Evolutionary conservation across 495 filamentous ascomycete genomes (phyloP).

Genomic region (Talaromyces liani): DNA sequence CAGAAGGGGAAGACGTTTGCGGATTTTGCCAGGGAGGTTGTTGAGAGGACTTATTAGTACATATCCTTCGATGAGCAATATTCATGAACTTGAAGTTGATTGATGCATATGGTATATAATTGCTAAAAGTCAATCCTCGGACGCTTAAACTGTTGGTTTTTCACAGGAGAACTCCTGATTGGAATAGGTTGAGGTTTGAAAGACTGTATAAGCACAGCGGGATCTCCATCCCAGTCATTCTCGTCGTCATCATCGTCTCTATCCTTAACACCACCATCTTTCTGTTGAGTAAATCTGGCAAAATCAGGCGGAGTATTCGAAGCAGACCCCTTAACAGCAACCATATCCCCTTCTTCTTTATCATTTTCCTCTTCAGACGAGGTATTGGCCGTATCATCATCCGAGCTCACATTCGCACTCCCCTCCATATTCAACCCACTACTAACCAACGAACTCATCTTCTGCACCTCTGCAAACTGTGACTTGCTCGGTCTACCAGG

Average conservation of each 20-base stretch:
- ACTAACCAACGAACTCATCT: conserved; percentile 19
- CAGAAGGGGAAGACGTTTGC: conserved; percentile 70
- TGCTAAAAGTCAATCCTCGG: not conserved
- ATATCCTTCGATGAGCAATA: not conserved
- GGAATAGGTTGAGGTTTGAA: conserved; percentile 12
- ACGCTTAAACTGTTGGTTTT: conserved; percentile 1
- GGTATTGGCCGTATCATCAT: conserved; percentile 22
- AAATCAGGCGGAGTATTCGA: conserved; percentile 12
- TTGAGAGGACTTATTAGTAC: conserved; percentile 63
- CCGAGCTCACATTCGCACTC: conserved; percentile 7
- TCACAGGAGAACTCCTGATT: conserved; percentile 1
- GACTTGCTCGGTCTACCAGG: conserved; percentile 13
- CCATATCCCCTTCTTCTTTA: conserved; percentile 11
- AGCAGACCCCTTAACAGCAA: not conserved
- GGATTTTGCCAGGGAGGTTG: conserved; percentile 77
- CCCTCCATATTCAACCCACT: conserved; percentile 11
- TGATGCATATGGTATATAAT: not conserved
- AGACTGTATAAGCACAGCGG: conserved; percentile 12
- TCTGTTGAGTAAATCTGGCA: conserved; percentile 11
- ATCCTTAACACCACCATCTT: not conserved
- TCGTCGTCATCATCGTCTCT: not conserved
- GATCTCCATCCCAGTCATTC: conserved; percentile 7
- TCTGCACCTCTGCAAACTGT: conserved; percentile 23
- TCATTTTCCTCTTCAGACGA: conserved; percentile 20
- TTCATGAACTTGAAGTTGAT: not conserved